Evolutionary conservation across 441 rosid species (phyloP).

Genomic region (Metrosideros polymorpha): DNA sequence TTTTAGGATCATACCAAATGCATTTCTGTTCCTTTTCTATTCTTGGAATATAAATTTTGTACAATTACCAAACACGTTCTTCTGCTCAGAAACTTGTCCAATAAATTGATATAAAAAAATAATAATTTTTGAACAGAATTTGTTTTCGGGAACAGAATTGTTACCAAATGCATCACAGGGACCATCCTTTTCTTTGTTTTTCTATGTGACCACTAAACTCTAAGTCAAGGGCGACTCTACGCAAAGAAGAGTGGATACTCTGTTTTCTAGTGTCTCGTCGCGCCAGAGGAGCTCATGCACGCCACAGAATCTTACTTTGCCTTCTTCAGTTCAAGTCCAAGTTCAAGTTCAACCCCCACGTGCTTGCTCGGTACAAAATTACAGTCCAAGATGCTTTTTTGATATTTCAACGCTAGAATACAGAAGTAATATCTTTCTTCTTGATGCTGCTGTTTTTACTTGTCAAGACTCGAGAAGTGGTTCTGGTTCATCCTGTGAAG

Average conservation of each 20-base stretch:
- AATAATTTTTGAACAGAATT: no score
- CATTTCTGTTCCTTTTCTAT: no score
- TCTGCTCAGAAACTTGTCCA: no score
- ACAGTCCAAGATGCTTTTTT: background rate
- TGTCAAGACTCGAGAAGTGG: background rate
- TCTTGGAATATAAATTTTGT: no score
- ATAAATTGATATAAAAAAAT: no score
- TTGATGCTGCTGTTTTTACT: conserved; percentile 1
- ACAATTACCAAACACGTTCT: no score
- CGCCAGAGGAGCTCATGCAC: background rate
- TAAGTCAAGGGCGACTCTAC: background rate
- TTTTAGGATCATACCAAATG: no score
- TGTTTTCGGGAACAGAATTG: no score
- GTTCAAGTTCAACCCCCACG: background rate
- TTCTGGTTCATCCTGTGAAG: background rate
- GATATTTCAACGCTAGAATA: background rate
- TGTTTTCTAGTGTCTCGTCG: background rate
- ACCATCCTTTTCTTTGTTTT: background rate
- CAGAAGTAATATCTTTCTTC: background rate
- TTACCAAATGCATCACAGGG: no score
- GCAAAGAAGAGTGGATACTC: background rate
- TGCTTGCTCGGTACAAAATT: background rate
- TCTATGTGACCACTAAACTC: background rate
- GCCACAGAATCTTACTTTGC: background rate
- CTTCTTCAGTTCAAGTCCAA: background rate